phyloP scores from a whole-genome alignment of 2,329 filamentous ascomycete species.

The Fusarium citri region DNA sequence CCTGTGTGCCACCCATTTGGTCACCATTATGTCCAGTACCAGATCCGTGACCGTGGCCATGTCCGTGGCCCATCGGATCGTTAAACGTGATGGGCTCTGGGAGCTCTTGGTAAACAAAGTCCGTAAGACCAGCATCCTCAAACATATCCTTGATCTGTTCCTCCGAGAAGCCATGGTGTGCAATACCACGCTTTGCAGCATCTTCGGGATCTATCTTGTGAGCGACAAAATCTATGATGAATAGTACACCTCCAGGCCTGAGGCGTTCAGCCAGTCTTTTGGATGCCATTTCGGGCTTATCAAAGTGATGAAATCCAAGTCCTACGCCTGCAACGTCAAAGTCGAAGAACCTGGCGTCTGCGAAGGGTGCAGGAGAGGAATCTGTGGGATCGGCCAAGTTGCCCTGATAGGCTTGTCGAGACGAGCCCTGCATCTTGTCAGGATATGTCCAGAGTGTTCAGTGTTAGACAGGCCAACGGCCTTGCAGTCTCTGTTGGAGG shows the following conservation, averaged over 20 bases:
- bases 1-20: neutral
- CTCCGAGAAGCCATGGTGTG: conserved; percentile 74
- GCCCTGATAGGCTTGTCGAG: conserved; percentile 68
- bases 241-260: conserved; percentile 72
- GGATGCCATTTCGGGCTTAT: conserved; percentile 70
- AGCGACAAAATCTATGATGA: conserved; percentile 75
- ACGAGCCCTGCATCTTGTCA: conserved; percentile 30
- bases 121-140: conserved; percentile 68
- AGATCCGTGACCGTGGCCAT: conserved; percentile 3
- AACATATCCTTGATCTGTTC: conserved; percentile 71
- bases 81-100: conserved; percentile 61
- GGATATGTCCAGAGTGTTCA: neutral
- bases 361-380: conserved; percentile 65
- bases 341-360: conserved; percentile 70
- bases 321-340: conserved; percentile 77
- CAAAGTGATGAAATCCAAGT: conserved; percentile 75
- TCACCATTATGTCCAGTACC: neutral
- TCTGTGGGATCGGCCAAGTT: conserved; percentile 64
- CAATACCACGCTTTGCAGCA: conserved; percentile 62
- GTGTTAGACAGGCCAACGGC: neutral
- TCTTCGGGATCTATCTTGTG: conserved; percentile 54
- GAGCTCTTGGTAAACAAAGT: conserved; percentile 68
- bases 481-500: neutral
- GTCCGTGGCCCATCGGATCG: conserved; percentile 7
- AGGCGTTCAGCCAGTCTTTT: conserved; percentile 70